Conservation (phyloP, 257 asterid genomes). For the Lavandula angustifolia region DNA sequence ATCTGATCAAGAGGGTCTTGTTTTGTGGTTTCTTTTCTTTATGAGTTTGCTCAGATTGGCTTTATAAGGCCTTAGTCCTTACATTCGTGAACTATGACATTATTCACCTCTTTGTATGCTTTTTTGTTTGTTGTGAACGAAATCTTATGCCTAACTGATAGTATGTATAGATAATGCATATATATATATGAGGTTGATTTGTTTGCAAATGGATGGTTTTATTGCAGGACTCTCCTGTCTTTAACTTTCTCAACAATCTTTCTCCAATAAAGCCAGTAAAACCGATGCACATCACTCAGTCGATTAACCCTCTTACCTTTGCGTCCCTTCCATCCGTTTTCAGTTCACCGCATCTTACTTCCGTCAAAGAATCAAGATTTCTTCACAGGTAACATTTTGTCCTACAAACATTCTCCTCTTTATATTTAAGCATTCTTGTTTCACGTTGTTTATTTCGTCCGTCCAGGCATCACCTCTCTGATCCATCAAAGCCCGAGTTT, state of each 20-base stretch:
- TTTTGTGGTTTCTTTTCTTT: not conserved
- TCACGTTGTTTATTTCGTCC: not conserved
- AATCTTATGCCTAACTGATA: not conserved
- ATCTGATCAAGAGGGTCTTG: constrained; percentile 1
- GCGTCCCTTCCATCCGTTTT: constrained; percentile 70
- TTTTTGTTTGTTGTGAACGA: not conserved
- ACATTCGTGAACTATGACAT: not conserved
- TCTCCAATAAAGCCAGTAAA: constrained; percentile 81
- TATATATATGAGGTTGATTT: not conserved
- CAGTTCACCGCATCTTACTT: constrained; percentile 75
- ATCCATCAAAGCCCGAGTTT: constrained; percentile 86
- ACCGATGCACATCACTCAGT: constrained; percentile 58
- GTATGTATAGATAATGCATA: not conserved
- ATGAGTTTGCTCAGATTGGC: constrained; percentile 10
- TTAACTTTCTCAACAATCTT: constrained; percentile 70
- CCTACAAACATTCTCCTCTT: not conserved
- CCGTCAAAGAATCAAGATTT: constrained; percentile 54
- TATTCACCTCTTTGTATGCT: not conserved
- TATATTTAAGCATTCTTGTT: not conserved
- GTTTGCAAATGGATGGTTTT: constrained; percentile 2
- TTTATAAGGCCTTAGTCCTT: too few relatives aligned
- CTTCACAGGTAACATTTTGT: constrained; percentile 58
- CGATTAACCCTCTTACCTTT: constrained; percentile 62
- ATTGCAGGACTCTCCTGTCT: constrained; percentile 90
- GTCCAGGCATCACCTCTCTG: constrained; percentile 66